Evolutionary conservation across 768 basidiomycete genomes (phyloP).

Genomic region (Crassisporium funariophilum): DNA sequence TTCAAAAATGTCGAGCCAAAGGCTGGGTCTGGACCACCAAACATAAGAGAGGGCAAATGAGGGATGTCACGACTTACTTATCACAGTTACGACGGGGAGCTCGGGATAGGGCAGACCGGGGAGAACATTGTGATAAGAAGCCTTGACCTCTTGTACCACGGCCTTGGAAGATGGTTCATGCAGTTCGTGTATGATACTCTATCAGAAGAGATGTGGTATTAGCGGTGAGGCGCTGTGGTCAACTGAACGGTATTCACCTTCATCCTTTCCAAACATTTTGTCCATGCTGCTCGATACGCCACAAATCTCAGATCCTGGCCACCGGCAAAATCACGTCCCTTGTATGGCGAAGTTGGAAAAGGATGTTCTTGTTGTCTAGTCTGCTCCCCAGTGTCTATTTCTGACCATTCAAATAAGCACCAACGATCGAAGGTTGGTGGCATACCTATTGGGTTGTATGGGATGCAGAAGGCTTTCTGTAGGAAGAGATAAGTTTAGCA

Average conservation of each 20-base stretch:
- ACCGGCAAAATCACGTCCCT: slow-evolving; percentile 11
- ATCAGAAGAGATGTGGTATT: slow-evolving; percentile 2
- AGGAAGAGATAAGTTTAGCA: not conserved
- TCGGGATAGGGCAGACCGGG: slow-evolving; percentile 63
- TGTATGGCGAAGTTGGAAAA: slow-evolving; percentile 1
- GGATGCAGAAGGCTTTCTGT: slow-evolving; percentile 20
- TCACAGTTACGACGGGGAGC: slow-evolving; percentile 59
- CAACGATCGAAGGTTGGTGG: not conserved
- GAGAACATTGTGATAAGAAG: slow-evolving; percentile 46
- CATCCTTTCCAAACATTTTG: slow-evolving; percentile 54
- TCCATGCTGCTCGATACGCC: slow-evolving; percentile 62
- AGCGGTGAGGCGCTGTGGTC: not conserved
- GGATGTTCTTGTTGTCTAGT: not conserved
- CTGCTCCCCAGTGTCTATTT: not conserved
- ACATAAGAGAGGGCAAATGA: not conserved
- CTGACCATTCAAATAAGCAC: not conserved
- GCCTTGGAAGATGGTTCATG: slow-evolving; percentile 50
- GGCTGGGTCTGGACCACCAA: slow-evolving; percentile 38
- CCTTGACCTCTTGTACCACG: slow-evolving; percentile 44
- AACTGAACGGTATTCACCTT: slow-evolving; percentile 39
- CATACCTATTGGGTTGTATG: slow-evolving; percentile 13
- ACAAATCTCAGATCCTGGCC: slow-evolving; percentile 36
- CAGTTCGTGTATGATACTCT: slow-evolving; percentile 51
- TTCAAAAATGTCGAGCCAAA: slow-evolving; percentile 49
- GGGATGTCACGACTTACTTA: slow-evolving; percentile 39